A percentile compares a stretch with the other conserved stretches of the same genome.
Evolutionary conservation across 139 green algal genomes (phyloP).

Genomic region (Picochlorum costavermella): DNA sequence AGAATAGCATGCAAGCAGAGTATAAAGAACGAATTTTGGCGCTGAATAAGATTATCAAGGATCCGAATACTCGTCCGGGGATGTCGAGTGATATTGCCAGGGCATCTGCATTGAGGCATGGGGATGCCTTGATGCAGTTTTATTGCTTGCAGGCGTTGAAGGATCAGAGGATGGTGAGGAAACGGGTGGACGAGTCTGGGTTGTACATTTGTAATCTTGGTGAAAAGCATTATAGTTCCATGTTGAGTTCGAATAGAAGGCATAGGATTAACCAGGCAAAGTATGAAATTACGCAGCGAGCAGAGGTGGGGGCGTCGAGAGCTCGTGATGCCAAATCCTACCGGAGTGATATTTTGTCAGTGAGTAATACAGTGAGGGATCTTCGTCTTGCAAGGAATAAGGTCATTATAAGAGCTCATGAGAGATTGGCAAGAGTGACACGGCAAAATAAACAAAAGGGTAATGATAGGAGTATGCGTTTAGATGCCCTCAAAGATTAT

Average conservation of each 20-base stretch:
- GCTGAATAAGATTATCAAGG: too few relatives aligned
- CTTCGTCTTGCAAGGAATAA: conserved; percentile 30
- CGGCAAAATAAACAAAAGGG: conserved; percentile 36
- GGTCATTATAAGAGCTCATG: conserved; percentile 42
- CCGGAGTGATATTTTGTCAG: conserved; percentile 11
- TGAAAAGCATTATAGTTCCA: conserved; percentile 68
- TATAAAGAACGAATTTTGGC: too few relatives aligned
- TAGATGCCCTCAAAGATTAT: conserved; percentile 78
- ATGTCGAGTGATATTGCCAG: too few relatives aligned
- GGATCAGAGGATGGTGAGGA: conserved; percentile 28
- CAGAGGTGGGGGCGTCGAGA: conserved; percentile 29
- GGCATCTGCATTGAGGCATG: too few relatives aligned
- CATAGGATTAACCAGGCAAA: conserved; percentile 32
- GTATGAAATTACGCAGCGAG: conserved; percentile 34
- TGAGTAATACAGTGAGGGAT: conserved; percentile 16
- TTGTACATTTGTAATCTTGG: conserved; percentile 55
- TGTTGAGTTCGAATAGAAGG: conserved; percentile 38
- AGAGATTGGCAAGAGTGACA: conserved; percentile 32
- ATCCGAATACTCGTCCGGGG: too few relatives aligned
- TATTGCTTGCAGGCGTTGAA: conserved; percentile 27
- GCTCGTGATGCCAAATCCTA: conserved; percentile 26
- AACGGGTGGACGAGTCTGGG: conserved; percentile 35
- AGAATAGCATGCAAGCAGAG: too few relatives aligned
- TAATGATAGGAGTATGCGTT: conserved; percentile 34
- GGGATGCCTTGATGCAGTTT: conserved; percentile 19